Evolutionary conservation across 768 basidiomycete species (phyloP).

Genomic region (Phanerodontia chrysosporium): DNA sequence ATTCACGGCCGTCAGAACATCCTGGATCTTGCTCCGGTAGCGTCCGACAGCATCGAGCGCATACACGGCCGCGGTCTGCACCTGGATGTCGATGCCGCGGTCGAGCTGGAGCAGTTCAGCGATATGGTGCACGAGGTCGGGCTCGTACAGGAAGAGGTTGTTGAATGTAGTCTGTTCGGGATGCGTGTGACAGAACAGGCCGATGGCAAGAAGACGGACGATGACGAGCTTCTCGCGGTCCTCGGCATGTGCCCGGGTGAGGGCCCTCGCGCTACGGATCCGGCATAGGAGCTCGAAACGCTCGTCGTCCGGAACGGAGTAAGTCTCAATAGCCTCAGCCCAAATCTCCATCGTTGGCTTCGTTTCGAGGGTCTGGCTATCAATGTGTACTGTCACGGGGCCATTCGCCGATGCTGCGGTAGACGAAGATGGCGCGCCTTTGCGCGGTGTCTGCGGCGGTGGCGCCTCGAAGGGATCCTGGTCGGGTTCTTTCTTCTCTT

Average conservation of each 20-base stretch:
- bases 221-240: constrained; percentile 78
- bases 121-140: constrained; percentile 83
- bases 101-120: constrained; percentile 88
- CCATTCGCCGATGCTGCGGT: constrained; percentile 37
- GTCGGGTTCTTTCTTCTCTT: constrained; percentile 42
- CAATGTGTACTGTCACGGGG: constrained; percentile 53
- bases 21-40: constrained; percentile 78
- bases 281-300: constrained; percentile 87
- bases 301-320: constrained; percentile 73
- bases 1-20: constrained; percentile 87
- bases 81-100: constrained; percentile 57
- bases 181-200: constrained; percentile 88
- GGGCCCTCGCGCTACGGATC: constrained; percentile 72
- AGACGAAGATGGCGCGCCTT: constrained; percentile 31
- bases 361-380: constrained; percentile 53
- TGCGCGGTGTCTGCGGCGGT: constrained; percentile 38
- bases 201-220: constrained; percentile 80
- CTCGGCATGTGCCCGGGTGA: constrained; percentile 51
- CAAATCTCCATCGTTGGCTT: constrained; percentile 75
- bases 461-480: constrained; percentile 38
- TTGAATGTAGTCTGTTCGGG: constrained; percentile 73
- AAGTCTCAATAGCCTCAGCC: constrained; percentile 62
- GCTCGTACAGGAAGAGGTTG: constrained; percentile 89
- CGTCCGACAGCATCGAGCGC: constrained; percentile 89
- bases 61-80: constrained; percentile 82